Percentiles rank a stretch among this genome's conserved stretches.
Conservation (phyloP, 805 yeast genomes). For the Sungouiella thailandica region DNA sequence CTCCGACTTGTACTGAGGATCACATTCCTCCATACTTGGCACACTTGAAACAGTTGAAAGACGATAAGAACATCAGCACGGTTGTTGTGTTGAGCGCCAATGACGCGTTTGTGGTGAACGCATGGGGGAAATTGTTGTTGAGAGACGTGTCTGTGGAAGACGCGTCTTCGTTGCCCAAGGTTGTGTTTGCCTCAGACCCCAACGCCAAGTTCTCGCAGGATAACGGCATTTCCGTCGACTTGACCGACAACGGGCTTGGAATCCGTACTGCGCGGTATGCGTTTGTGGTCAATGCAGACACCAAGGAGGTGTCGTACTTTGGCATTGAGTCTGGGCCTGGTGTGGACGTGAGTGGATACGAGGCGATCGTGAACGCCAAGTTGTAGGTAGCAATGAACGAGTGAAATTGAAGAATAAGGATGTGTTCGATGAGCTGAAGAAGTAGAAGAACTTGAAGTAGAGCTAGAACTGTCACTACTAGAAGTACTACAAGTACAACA, state of each 20-base stretch:
- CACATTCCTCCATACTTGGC: constrained; percentile 37
- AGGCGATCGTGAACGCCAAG: constrained; percentile 33
- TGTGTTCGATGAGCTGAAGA: too few relatives aligned
- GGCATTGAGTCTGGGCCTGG: constrained; percentile 31
- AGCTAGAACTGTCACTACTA: too few relatives aligned
- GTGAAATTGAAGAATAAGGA: too few relatives aligned
- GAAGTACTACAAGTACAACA: too few relatives aligned
- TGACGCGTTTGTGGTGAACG: constrained; percentile 40
- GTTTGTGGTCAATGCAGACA: constrained; percentile 33
- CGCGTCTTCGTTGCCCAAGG: constrained; percentile 15
- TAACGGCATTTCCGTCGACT: constrained; percentile 29
- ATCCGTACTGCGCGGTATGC: constrained; percentile 39
- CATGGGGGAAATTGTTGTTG: constrained; percentile 41
- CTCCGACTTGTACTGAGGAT: constrained; percentile 42
- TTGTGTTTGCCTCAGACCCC: constrained; percentile 39
- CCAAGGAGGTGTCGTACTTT: constrained; percentile 36
- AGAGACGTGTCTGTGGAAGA: constrained; percentile 17
- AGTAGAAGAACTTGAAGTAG: too few relatives aligned
- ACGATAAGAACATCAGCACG: constrained; percentile 25
- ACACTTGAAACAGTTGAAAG: constrained; percentile 25
- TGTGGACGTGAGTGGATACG: constrained; percentile 33
- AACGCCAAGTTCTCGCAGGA: constrained; percentile 28
- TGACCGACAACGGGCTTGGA: constrained; percentile 33
- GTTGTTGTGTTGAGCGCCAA: constrained; percentile 36
- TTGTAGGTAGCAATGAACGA: too few relatives aligned